Evolutionary conservation across 345 rosid species (phyloP).

Genomic region (Lumnitzera racemosa): DNA sequence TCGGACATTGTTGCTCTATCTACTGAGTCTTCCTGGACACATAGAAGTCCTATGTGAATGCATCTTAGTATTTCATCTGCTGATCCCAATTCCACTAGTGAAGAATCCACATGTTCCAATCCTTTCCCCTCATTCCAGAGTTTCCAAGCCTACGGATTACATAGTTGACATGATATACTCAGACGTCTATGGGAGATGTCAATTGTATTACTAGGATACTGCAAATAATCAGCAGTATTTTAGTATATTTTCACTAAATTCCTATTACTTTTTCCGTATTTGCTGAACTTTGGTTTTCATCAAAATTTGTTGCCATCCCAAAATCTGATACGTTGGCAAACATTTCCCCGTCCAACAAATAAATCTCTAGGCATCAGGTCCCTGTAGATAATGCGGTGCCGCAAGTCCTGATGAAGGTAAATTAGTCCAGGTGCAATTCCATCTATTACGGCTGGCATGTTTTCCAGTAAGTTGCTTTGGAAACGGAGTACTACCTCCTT

Average conservation of each 20-base stretch:
- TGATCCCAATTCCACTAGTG: slow-evolving; percentile 18
- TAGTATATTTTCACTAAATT: slow-evolving; percentile 16
- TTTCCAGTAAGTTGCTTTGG: slow-evolving; percentile 15
- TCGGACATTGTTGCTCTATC: slow-evolving; percentile 43
- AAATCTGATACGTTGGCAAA: slow-evolving; percentile 42
- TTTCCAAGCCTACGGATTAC: slow-evolving; percentile 30
- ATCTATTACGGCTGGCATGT: slow-evolving; percentile 19
- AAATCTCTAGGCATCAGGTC: slow-evolving; percentile 39
- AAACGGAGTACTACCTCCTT: too few species aligned
- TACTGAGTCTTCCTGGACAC: slow-evolving; percentile 37
- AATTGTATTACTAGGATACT: too few species aligned
- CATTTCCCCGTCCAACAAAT: slow-evolving; percentile 31
- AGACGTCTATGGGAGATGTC: background rate
- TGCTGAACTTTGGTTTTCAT: slow-evolving; percentile 11
- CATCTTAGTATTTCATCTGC: slow-evolving; percentile 24
- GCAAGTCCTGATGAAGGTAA: slow-evolving; percentile 46
- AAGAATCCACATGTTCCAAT: slow-evolving; percentile 27
- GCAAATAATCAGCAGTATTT: too few species aligned
- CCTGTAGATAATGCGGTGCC: slow-evolving; percentile 30
- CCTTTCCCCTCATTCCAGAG: slow-evolving; percentile 34
- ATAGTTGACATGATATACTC: background rate
- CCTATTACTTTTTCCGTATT: slow-evolving; percentile 22
- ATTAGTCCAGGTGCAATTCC: slow-evolving; percentile 37
- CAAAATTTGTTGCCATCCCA: slow-evolving; percentile 32
- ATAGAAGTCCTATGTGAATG: slow-evolving; percentile 38